A percentile compares a stretch with the other conserved stretches of the same genome.
phyloP scores from a whole-genome alignment of 2,329 filamentous ascomycete species.

The Laburnicola sp. region DNA sequence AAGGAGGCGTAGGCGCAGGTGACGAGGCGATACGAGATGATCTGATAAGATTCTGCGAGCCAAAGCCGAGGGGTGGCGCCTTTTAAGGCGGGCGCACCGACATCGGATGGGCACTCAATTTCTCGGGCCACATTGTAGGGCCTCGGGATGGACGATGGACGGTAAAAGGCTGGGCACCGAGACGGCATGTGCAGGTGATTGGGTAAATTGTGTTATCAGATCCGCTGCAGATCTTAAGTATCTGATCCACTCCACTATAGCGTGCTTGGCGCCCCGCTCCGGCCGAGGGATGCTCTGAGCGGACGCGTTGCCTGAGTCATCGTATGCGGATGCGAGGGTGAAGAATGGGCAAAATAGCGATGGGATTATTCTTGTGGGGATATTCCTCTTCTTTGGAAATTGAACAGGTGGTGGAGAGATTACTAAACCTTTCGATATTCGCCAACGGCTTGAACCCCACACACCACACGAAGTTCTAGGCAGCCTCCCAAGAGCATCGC shows the following conservation, averaged over 20 bases:
- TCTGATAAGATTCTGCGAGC: slow-evolving; percentile 41
- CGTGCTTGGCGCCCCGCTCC: slow-evolving; percentile 15
- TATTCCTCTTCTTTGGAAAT: too few species aligned
- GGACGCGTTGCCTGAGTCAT: too few species aligned
- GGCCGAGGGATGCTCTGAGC: too few species aligned
- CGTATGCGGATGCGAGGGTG: too few species aligned
- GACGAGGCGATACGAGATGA: slow-evolving; percentile 28
- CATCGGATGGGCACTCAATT: slow-evolving; percentile 15
- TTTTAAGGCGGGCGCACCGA: slow-evolving; percentile 24
- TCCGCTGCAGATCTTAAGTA: slow-evolving; percentile 22
- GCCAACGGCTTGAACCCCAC: too few species aligned
- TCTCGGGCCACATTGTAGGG: slow-evolving; percentile 12
- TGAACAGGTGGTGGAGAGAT: too few species aligned
- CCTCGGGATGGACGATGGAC: slow-evolving; percentile 7
- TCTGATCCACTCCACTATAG: slow-evolving; percentile 20
- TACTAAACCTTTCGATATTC: too few species aligned
- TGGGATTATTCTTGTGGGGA: too few species aligned
- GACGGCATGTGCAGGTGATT: slow-evolving; percentile 9
- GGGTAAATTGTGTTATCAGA: slow-evolving; percentile 19
- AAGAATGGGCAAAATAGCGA: too few species aligned
- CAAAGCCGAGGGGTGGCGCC: slow-evolving; percentile 12
- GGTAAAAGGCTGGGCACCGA: slow-evolving; percentile 4
- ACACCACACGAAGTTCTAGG: too few species aligned
- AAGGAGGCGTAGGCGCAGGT: not conserved
- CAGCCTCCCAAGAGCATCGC: too few species aligned